phyloP scores from a whole-genome alignment of 1,284 basidiomycete genomes.

The Apiotrichum veenhuisii region DNA sequence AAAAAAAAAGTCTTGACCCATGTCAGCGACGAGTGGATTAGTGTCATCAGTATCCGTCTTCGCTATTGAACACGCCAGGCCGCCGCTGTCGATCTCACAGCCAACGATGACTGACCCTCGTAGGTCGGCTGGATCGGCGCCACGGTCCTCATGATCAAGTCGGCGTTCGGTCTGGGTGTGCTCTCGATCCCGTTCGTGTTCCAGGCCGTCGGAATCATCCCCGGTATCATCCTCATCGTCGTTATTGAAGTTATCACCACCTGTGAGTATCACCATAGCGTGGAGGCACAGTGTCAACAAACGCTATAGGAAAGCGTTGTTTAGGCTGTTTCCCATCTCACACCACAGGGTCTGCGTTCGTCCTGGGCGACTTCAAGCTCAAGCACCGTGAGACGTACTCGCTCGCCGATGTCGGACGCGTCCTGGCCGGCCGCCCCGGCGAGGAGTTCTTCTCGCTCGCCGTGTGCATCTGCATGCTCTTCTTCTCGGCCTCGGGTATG shows the following conservation, averaged over 20 bases:
- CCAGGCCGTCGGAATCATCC: constrained; percentile 56
- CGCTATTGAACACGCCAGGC: too few relatives aligned
- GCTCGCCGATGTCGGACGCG: constrained; percentile 31
- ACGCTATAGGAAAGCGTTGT: too few relatives aligned
- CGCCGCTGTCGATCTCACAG: too few relatives aligned
- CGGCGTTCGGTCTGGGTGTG: constrained; percentile 61
- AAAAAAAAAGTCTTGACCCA: too few relatives aligned
- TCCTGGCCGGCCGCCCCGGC: constrained; percentile 15
- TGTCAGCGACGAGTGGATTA: too few relatives aligned
- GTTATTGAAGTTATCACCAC: constrained; percentile 40
- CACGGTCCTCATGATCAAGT: constrained; percentile 58
- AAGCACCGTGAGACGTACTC: constrained; percentile 26
- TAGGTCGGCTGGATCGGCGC: constrained; percentile 20
- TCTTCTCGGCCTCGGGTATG: constrained; percentile 23
- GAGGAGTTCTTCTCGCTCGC: constrained; percentile 20
- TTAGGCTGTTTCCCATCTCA: too few relatives aligned
- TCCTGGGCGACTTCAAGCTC: constrained; percentile 26
- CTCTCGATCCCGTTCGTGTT: constrained; percentile 58
- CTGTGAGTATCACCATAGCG: constrained; percentile 29
- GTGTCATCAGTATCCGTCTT: too few relatives aligned
- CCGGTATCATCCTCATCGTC: constrained; percentile 56
- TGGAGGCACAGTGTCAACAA: too few relatives aligned
- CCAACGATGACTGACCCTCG: background rate
- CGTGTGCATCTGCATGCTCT: constrained; percentile 16
- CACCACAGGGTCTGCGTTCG: constrained; percentile 8